These are phyloP conservation scores for Calonectria naviculata DNA, from an alignment of 2,329 filamentous ascomycete genomes.

Conservation along the genomic window DNA sequence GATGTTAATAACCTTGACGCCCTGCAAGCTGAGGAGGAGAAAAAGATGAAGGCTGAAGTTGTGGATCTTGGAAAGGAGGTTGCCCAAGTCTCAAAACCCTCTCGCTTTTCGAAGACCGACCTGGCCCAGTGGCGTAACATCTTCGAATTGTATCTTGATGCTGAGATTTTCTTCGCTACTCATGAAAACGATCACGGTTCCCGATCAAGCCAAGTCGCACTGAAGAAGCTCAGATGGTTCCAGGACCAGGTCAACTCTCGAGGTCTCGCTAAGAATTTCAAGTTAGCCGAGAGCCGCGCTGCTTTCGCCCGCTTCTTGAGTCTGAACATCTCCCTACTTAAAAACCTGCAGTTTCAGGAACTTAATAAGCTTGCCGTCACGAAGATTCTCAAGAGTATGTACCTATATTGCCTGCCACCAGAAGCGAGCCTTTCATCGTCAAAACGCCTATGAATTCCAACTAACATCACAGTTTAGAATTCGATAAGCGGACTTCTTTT, in stretches of 20 bases:
- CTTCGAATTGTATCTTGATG: constrained; percentile 84
- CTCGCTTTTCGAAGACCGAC: constrained; percentile 71
- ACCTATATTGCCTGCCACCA: neutral
- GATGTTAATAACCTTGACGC: constrained; percentile 77
- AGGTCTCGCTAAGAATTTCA: constrained; percentile 71
- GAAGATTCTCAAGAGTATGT: constrained; percentile 87
- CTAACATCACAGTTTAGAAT: constrained; percentile 66
- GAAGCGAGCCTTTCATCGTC: too few relatives aligned
- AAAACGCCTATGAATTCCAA: neutral
- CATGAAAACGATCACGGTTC: constrained; percentile 77
- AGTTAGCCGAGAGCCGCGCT: constrained; percentile 70
- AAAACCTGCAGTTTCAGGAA: constrained; percentile 84
- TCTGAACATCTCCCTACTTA: constrained; percentile 81
- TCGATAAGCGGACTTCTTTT: constrained; percentile 86
- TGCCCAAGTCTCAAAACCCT: constrained; percentile 71
- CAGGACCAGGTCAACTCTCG: constrained; percentile 72
- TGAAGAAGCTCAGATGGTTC: constrained; percentile 77
- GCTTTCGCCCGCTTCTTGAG: constrained; percentile 77
- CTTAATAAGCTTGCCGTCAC: constrained; percentile 81
- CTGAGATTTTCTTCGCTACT: constrained; percentile 84
- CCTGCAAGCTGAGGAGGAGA: constrained; percentile 75
- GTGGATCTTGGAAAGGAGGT: constrained; percentile 73
- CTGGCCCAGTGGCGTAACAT: constrained; percentile 82
- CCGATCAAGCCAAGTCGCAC: constrained; percentile 73
- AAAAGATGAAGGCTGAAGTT: constrained; percentile 72